Conservation (phyloP, 2,329 filamentous ascomycete genomes). For the Penicillium brevicompactum region DNA sequence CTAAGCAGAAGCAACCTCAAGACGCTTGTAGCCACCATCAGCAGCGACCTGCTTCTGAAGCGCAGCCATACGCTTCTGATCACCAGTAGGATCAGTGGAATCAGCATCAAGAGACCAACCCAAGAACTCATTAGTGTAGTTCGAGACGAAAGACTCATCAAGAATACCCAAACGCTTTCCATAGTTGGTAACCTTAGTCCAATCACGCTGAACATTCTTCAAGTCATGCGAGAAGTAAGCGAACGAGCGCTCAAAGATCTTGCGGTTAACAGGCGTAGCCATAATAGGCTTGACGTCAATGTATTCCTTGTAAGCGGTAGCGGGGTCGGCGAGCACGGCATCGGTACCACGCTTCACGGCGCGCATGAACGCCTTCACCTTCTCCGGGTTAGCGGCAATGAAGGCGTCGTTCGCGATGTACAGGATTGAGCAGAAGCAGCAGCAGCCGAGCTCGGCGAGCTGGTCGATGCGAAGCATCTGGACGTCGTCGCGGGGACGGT, state of each 20-base stretch:
- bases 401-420: constrained; percentile 79
- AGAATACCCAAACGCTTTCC: constrained; percentile 73
- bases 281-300: constrained; percentile 72
- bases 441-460: constrained; percentile 76
- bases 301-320: constrained; percentile 67
- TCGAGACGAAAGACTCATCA: constrained; percentile 64
- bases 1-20: constrained; percentile 34
- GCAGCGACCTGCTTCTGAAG: constrained; percentile 68
- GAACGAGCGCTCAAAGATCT: constrained; percentile 78
- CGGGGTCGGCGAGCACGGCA: constrained; percentile 66
- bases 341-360: constrained; percentile 76
- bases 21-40: constrained; percentile 60
- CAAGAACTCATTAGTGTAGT: constrained; percentile 74
- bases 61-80: constrained; percentile 73
- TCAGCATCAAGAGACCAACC: constrained; percentile 67
- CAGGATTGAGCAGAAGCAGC: constrained; percentile 80
- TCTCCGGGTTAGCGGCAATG: constrained; percentile 65
- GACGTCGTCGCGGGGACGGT: constrained; percentile 66
- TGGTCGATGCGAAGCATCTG: constrained; percentile 82
- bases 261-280: constrained; percentile 68
- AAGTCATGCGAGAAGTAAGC: constrained; percentile 75
- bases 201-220: constrained; percentile 74
- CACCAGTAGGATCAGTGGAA: constrained; percentile 66
- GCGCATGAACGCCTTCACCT: constrained; percentile 67
- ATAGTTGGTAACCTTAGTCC: constrained; percentile 76